Evolutionary conservation across 371 early-diverging fungal species (phyloP).

Genomic region (Mucor sp.): DNA sequence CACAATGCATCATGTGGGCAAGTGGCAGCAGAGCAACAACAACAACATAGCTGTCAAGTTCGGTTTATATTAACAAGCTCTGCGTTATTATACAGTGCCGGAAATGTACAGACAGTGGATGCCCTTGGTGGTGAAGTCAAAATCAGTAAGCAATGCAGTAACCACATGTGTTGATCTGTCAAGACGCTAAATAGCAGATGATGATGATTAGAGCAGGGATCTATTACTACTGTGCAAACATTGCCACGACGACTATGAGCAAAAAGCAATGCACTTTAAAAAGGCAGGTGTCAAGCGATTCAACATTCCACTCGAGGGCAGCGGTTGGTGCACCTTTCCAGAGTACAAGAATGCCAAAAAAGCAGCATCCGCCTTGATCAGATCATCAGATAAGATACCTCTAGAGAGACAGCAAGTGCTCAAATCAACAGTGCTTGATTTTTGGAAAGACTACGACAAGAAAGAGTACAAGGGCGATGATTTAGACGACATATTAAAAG

Average conservation of each 20-base stretch:
- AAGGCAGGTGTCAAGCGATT: constrained; percentile 41
- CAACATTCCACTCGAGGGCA: constrained; percentile 53
- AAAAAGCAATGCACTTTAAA: constrained; percentile 45
- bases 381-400: constrained; percentile 45
- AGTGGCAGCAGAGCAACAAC: background rate
- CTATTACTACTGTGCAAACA: constrained; percentile 52
- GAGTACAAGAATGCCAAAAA: constrained; percentile 43
- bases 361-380: constrained; percentile 53
- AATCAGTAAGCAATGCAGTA: constrained; percentile 59
- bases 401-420: constrained; percentile 30
- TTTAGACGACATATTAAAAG: constrained; percentile 23
- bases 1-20: constrained; percentile 61
- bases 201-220: constrained; percentile 60
- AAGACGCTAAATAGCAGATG: no score
- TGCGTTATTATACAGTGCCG: constrained; percentile 48
- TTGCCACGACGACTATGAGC: constrained; percentile 58
- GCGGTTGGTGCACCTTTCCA: constrained; percentile 53
- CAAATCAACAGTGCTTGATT: constrained; percentile 18
- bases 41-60: background rate
- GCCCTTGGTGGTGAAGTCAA: constrained; percentile 55
- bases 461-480: background rate
- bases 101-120: constrained; percentile 61
- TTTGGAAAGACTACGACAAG: constrained; percentile 13
- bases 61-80: background rate
- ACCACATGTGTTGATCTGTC: no score